Conservation (phyloP, 495 filamentous ascomycete species). For the Corynascus novoguineensis region DNA sequence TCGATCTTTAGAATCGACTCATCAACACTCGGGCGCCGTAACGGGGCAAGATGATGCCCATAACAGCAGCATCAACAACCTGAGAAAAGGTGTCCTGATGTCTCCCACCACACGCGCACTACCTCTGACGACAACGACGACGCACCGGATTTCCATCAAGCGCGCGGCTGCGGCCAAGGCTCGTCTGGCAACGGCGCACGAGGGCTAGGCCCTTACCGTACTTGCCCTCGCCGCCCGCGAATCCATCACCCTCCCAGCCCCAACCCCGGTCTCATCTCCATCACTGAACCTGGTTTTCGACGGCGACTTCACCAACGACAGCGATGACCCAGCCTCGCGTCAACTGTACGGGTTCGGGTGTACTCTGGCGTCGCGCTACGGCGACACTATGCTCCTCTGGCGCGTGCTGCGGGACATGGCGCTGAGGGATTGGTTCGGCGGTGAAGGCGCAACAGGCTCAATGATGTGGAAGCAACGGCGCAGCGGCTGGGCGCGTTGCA, state of each 20-base stretch:
- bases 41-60: too few species aligned
- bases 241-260: too few species aligned
- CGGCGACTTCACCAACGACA: background rate
- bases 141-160: conserved; percentile 4
- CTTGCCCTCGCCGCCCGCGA: background rate
- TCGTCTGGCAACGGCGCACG: conserved; percentile 8
- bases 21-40: too few species aligned
- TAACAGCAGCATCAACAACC: too few species aligned
- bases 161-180: background rate
- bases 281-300: too few species aligned
- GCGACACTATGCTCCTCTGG: background rate
- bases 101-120: background rate
- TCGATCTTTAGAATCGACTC: too few species aligned
- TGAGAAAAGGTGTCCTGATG: too few species aligned
- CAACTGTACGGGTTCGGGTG: background rate
- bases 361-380: conserved; percentile 1
- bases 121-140: background rate
- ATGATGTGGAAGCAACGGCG: conserved; percentile 2
- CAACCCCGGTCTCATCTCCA: too few species aligned
- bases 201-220: background rate
- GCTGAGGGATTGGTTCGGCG: conserved; percentile 3
- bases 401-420: background rate
- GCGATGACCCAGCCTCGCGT: background rate
- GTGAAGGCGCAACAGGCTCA: background rate
- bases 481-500: background rate